A percentile compares a stretch with the other conserved stretches of the same genome.
phyloP scores from a whole-genome alignment of 2,329 filamentous ascomycete genomes.

The Fusarium sp. region DNA sequence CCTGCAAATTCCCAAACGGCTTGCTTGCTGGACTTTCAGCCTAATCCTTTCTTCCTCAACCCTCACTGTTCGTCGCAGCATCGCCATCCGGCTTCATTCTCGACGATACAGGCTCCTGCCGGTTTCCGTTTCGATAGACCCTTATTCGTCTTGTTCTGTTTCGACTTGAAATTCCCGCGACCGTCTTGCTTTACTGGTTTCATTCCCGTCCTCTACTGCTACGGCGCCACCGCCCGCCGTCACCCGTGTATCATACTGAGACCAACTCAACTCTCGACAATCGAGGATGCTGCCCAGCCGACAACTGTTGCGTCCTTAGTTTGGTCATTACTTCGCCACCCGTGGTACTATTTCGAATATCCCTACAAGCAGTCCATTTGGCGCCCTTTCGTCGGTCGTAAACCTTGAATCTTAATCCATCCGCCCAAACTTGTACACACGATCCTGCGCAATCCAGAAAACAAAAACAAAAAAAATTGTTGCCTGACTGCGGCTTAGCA shows the following conservation, averaged over 20 bases:
- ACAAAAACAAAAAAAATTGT: not conserved
- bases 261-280: conserved; percentile 18
- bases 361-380: conserved; percentile 14
- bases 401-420: conserved; percentile 16
- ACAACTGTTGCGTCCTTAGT: conserved; percentile 37
- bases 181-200: conserved; percentile 14
- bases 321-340: conserved; percentile 26
- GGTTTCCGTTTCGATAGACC: conserved; percentile 13
- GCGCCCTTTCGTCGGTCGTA: conserved; percentile 12
- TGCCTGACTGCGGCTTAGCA: conserved; percentile 48
- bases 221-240: conserved; percentile 32
- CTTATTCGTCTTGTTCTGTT: conserved; percentile 17
- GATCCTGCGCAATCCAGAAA: conserved; percentile 18
- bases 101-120: conserved; percentile 29
- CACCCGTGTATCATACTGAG: conserved; percentile 28
- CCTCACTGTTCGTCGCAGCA: conserved; percentile 24
- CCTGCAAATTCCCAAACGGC: conserved; percentile 33
- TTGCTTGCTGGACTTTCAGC: conserved; percentile 31
- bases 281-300: conserved; percentile 41
- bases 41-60: conserved; percentile 31
- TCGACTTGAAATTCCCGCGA: conserved; percentile 5
- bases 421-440: conserved; percentile 14
- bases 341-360: conserved; percentile 16
- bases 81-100: conserved; percentile 31
- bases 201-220: conserved; percentile 5